Evolutionary conservation across 345 rosid species (phyloP).

Genomic region (Passiflora organensis): DNA sequence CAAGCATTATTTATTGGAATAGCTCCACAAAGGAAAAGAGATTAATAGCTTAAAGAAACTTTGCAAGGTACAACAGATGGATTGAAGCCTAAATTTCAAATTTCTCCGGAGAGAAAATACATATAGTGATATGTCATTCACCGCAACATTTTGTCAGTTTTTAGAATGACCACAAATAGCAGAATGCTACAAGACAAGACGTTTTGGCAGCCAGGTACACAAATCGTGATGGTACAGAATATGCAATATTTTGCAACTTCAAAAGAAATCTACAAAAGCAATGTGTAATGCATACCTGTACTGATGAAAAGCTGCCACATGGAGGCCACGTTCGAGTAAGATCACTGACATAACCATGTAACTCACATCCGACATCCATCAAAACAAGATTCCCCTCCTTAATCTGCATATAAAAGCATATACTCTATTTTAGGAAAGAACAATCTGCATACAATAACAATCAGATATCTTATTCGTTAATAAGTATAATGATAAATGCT

Average conservation of each 20-base stretch:
- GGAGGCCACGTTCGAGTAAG: conserved; percentile 97
- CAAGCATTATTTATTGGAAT: conserved; percentile 2
- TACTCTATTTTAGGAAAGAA: neutral
- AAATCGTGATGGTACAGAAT: too few species aligned
- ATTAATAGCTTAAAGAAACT: too few species aligned
- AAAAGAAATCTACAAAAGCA: neutral
- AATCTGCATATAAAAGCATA: conserved; percentile 41
- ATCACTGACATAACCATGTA: conserved; percentile 93
- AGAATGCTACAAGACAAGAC: too few species aligned
- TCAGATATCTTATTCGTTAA: neutral
- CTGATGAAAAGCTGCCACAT: conserved; percentile 65
- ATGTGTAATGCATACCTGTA: conserved; percentile 46
- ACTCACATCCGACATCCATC: conserved; percentile 97
- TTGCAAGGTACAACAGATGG: too few species aligned
- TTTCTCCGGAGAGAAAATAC: neutral
- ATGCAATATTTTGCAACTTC: too few species aligned
- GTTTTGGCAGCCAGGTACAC: too few species aligned
- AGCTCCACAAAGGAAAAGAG: neutral
- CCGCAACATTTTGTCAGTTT: too few species aligned
- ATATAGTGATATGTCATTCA: too few species aligned
- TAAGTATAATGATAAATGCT: neutral
- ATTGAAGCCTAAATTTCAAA: neutral
- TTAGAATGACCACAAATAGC: too few species aligned
- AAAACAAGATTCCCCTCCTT: conserved; percentile 79
- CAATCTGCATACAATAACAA: conserved; percentile 1